phyloP scores from a whole-genome alignment of 768 basidiomycete genomes.

The Collybia mongolica region DNA sequence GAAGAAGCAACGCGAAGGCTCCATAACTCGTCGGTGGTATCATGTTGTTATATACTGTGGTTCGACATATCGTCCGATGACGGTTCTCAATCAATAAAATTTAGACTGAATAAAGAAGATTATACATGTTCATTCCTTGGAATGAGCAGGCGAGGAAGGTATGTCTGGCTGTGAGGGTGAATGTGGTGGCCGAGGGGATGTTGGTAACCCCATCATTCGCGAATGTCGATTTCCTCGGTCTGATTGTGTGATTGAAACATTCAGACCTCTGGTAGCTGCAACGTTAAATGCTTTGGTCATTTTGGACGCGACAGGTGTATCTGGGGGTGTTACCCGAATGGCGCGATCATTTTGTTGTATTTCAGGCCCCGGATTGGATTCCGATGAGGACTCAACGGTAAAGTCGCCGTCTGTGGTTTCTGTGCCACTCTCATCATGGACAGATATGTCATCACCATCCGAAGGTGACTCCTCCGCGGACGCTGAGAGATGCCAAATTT shows the following conservation, averaged over 20 bases:
- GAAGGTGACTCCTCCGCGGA: constrained; percentile 62
- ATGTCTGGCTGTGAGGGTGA: constrained; percentile 36
- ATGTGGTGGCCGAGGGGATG: constrained; percentile 46
- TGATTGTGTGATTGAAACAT: constrained; percentile 49
- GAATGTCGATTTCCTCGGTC: constrained; percentile 65
- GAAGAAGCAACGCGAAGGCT: background rate
- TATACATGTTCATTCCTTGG: constrained; percentile 17
- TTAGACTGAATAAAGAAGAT: constrained; percentile 9
- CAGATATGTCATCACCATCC: constrained; percentile 66
- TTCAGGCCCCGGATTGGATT: constrained; percentile 36
- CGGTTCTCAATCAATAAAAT: constrained; percentile 5
- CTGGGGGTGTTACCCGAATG: constrained; percentile 37
- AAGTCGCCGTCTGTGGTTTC: constrained; percentile 65
- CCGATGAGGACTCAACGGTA: constrained; percentile 46
- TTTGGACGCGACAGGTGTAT: constrained; percentile 38
- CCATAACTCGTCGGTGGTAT: constrained; percentile 25
- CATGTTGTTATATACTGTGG: constrained; percentile 5
- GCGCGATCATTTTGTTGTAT: constrained; percentile 20
- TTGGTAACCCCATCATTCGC: constrained; percentile 62
- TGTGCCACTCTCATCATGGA: constrained; percentile 73
- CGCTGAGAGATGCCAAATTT: constrained; percentile 22
- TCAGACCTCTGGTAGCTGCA: constrained; percentile 72
- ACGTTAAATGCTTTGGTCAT: constrained; percentile 53
- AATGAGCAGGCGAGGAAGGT: constrained; percentile 19
- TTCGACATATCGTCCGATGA: background rate